These are phyloP conservation scores for Diddensiella transvaalensis DNA, from an alignment of 805 yeast genomes.

Conservation along the genomic window DNA sequence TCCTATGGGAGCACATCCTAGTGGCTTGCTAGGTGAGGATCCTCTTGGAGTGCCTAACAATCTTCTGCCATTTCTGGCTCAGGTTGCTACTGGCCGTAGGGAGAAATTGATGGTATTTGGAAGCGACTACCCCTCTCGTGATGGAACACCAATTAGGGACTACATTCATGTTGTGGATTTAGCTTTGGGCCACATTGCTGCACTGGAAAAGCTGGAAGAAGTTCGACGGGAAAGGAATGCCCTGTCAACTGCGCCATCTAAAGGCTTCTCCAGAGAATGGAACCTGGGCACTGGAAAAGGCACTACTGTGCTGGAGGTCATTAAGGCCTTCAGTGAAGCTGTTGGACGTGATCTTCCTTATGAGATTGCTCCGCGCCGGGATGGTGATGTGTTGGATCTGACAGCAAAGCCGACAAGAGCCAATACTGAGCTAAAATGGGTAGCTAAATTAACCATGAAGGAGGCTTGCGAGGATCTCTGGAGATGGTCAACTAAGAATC, in stretches of 20 bases:
- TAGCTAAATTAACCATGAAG: conserved; percentile 50
- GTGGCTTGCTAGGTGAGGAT: conserved; percentile 77
- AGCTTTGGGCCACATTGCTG: conserved; percentile 73
- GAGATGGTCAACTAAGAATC: conserved; percentile 72
- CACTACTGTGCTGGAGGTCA: conserved; percentile 71
- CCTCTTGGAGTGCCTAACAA: conserved; percentile 77
- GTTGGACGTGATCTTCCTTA: conserved; percentile 62
- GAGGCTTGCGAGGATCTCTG: conserved; percentile 71
- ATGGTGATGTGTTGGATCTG: conserved; percentile 72
- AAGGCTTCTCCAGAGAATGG: conserved; percentile 70
- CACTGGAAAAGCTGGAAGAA: conserved; percentile 51
- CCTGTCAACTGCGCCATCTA: conserved; percentile 21
- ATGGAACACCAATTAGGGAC: conserved; percentile 80
- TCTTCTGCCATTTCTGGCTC: conserved; percentile 69
- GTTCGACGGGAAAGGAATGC: conserved; percentile 20
- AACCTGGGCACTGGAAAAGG: conserved; percentile 81
- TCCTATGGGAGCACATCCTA: conserved; percentile 84
- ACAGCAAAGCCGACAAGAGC: conserved; percentile 72
- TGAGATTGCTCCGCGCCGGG: conserved; percentile 63
- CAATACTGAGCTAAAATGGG: conserved; percentile 61
- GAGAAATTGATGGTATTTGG: conserved; percentile 69
- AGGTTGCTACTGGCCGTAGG: conserved; percentile 70
- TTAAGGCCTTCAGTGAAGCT: conserved; percentile 59
- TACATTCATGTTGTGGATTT: conserved; percentile 79
- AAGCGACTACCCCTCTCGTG: conserved; percentile 63